Base-by-base conservation (phyloP, 1,139 yeast species). In the Debaryomyces singareniensis region DNA sequence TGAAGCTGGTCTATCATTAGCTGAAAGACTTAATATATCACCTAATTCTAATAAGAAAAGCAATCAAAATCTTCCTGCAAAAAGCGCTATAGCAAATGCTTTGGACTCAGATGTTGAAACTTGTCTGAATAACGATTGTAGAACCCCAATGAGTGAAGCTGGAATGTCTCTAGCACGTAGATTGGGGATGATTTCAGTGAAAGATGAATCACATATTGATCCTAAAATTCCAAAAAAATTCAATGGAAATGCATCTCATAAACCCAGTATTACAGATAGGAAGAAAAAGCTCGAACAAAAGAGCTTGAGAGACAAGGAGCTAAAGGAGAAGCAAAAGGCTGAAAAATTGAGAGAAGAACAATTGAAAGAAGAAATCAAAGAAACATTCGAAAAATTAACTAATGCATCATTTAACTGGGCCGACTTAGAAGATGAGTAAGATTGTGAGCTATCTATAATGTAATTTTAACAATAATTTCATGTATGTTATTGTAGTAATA, bases 371-470 rank as follows among this genome's bases (percentile, higher is more conserved):
- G 66, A 60, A 30, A 51, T 61, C 13, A 44, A 49, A 20, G 49
- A 48, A 24, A 48, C 61, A 48, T 47, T 60, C 26, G 55, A 50
- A 29, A 56, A 55, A 34, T 48, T 60, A 48, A 53, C 48, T 23
- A 49, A 49, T 32, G 47, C 51, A 13, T 42, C 52, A 15, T 36
- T 53, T 15, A 58, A 49, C 34, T 61, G 68, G 68, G 68, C 68
- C 9, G 61, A 56, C 24, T 25, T 36, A 15, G 40, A 34, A 10
- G 40, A 36, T 20, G 35, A 32, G 14, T 20, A 20, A 13, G 7
- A 7, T 7, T 7, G n/a, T 18, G 21, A 7, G 7, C 7, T 18
- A 7, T 18, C 21, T n/a, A 7, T 18, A 18, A 18, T 18, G n/a
- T 7, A 18, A n/a, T n/a, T n/a, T n/a, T n/a, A n/a, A n/a, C n/a